Evolutionary conservation across 78 protist species (phyloP).

Genomic region (Parvularia atlantis): DNA sequence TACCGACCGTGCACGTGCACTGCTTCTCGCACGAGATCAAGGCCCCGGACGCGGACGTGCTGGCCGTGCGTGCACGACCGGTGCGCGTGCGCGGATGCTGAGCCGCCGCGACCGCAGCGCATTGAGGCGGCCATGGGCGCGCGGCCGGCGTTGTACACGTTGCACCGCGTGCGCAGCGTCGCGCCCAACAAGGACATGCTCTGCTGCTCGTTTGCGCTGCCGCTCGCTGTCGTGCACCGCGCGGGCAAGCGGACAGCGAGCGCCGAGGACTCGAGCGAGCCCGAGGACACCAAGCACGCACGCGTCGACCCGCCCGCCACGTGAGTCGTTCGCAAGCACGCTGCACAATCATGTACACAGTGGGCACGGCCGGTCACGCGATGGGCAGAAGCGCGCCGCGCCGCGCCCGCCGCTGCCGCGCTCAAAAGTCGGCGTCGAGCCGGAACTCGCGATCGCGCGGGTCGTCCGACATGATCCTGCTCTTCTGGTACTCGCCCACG

Average conservation of each 20-base stretch:
- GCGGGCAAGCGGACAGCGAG: too few species aligned
- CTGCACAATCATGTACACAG: too few species aligned
- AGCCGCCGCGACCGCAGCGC: too few species aligned
- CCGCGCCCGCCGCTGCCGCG: too few species aligned
- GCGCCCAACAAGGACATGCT: conserved; percentile 79
- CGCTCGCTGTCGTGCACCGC: conserved; percentile 10
- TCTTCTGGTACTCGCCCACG: conserved; percentile 92
- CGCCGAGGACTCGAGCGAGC: too few species aligned
- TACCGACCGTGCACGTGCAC: conserved; percentile 55
- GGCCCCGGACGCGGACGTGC: not conserved
- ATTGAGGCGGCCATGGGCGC: too few species aligned
- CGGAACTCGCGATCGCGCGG: conserved; percentile 5
- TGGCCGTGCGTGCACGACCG: not conserved
- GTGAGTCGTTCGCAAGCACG: too few species aligned
- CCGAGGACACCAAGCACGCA: too few species aligned
- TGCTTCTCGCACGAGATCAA: conserved; percentile 16
- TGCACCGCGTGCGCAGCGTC: conserved; percentile 67
- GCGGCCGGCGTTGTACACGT: not conserved
- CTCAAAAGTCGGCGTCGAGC: conserved; percentile 34
- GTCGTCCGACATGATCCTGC: conserved; percentile 43
- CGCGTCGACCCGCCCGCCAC: too few species aligned
- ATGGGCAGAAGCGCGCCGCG: too few species aligned
- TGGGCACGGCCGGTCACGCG: too few species aligned
- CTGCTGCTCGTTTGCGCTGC: conserved; percentile 61
- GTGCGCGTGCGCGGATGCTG: not conserved